phyloP scores from a whole-genome alignment of 1,139 yeast genomes.

The Candida sanyaensis region DNA sequence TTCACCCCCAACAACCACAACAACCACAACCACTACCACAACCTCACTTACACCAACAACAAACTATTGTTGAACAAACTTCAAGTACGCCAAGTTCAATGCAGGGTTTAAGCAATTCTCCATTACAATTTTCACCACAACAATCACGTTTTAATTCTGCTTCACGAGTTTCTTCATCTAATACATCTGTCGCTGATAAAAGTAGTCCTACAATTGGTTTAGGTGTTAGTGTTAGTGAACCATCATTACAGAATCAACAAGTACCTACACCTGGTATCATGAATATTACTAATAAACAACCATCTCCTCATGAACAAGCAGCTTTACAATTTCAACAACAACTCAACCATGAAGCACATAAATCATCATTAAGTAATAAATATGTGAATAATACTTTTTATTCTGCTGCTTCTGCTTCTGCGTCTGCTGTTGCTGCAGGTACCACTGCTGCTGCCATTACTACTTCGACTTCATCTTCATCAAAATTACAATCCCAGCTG shows the following conservation, averaged over 20 bases:
- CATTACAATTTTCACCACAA: conserved; percentile 11
- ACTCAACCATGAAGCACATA: conserved; percentile 7
- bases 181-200: conserved; percentile 3
- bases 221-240: conserved; percentile 9
- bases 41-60: conserved; percentile 2
- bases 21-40: neutral
- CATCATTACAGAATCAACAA: conserved; percentile 1
- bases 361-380: conserved; percentile 1
- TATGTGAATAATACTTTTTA: neutral
- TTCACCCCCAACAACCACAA: neutral
- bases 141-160: conserved; percentile 2
- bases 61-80: neutral
- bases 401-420: too few relatives aligned
- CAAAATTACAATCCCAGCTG: conserved; percentile 9
- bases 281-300: conserved; percentile 1
- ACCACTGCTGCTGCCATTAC: neutral
- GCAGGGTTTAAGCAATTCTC: conserved; percentile 6
- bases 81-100: conserved; percentile 8
- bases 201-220: conserved; percentile 12
- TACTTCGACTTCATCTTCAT: neutral
- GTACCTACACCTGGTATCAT: conserved; percentile 2
- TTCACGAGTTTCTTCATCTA: conserved; percentile 1
- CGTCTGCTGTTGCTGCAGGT: too few relatives aligned
- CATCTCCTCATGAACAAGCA: conserved; percentile 7
- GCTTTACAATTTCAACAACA: conserved; percentile 11